Evolutionary conservation across 371 early-diverging fungal species (phyloP), one percentile per base, ranked within the genome.

Genomic region (Apophysomyces ossiformis): DNA sequence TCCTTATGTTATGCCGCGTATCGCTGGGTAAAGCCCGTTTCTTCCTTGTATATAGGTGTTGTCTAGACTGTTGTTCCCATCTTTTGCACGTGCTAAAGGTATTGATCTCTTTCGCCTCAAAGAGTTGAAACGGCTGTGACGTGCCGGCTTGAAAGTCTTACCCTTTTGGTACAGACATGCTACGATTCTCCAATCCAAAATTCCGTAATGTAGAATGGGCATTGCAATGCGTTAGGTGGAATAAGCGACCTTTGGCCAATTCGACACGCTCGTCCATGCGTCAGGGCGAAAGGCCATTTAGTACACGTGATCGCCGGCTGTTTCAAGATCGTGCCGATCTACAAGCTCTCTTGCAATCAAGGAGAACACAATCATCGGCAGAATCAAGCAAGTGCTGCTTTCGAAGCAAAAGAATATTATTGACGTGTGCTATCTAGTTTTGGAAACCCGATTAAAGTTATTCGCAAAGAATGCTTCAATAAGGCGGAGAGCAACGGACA

Each of bases 401-500:
- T 41, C 41, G 13, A 41, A 13, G 21, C 21, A 26, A 50, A 50
- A 21, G 18, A 16, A 26, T 9, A 5, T 16, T 9, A 50, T 50
- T 21, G 8, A 11, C 21, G 21, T 4, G 21, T 1, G 21, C 7
- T 1, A 45, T 57, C 35, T 43, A 65, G 65, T 46, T 45, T 58
- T 65, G 15, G 41, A 57, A n/a, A 58, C 35, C 5, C 58, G 65
- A 12, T 15, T 65, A 18, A 57, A 46, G 16, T 18, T 65, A 7
- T 75, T 75, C 37, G 39, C 32, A 15, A 39, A 36, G 12, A 73
- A 72, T 39, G 67, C 57, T 5, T n/a, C 41, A 38, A 50, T 75
- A 32, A 68, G 69, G n/a, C 64, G 59, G 43, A 71, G 72, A 61
- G 61, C 71, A 6, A 59, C 58, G 7, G 62, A 63, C 16, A 64